These are phyloP conservation scores for Solanum bukasovii DNA, from an alignment of 257 asterid species.

Conservation along the genomic window DNA sequence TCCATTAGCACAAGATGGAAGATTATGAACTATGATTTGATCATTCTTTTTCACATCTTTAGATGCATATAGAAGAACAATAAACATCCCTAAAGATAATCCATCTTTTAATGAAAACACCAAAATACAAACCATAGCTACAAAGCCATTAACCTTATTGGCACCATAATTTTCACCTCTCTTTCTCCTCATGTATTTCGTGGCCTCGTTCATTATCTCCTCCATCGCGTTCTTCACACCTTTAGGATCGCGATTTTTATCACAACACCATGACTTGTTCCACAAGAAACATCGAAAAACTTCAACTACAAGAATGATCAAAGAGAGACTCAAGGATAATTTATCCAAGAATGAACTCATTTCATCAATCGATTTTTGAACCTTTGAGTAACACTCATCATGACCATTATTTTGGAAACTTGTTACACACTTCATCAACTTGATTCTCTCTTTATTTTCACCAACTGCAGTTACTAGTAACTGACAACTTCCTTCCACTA, in stretches of 20 bases:
- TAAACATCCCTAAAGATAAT: slow-evolving; percentile 29
- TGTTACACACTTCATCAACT: background rate
- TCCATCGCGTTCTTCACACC: slow-evolving; percentile 19
- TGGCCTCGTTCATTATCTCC: slow-evolving; percentile 26
- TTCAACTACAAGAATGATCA: slow-evolving; percentile 23
- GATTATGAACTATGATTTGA: slow-evolving; percentile 11
- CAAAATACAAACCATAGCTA: slow-evolving; percentile 19
- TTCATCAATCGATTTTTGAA: slow-evolving; percentile 7
- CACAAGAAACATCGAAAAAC: slow-evolving; percentile 19
- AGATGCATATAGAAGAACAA: slow-evolving; percentile 15
- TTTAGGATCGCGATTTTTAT: slow-evolving; percentile 10
- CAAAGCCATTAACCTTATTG: slow-evolving; percentile 7
- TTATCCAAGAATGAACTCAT: slow-evolving; percentile 21
- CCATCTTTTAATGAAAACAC: slow-evolving; percentile 32
- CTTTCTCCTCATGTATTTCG: slow-evolving; percentile 15
- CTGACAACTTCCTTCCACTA: slow-evolving; percentile 14
- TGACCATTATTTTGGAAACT: background rate
- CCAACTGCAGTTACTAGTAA: slow-evolving; percentile 36
- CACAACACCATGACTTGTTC: background rate
- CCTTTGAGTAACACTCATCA: background rate
- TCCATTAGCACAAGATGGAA: slow-evolving; percentile 11
- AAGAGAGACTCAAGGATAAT: slow-evolving; percentile 18
- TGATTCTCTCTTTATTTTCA: slow-evolving; percentile 23
- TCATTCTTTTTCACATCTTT: slow-evolving; percentile 9
- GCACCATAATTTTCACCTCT: background rate